phyloP scores from a whole-genome alignment of 2,329 filamentous ascomycete genomes.

The Cytospora piceae region DNA sequence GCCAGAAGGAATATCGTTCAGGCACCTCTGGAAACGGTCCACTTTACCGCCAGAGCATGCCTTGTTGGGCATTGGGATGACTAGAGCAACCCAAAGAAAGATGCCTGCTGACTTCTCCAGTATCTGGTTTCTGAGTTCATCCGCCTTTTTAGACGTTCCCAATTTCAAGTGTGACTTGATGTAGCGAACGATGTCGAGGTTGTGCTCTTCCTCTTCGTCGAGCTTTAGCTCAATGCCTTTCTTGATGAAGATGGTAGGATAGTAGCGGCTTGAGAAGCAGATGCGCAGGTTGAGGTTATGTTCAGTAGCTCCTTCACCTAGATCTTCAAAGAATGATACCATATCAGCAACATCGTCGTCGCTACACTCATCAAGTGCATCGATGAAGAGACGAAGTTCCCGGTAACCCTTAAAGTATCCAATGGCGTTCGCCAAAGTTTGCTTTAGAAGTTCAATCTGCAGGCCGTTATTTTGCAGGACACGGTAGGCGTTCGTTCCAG shows the following conservation, averaged over 20 bases:
- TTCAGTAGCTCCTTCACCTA: conserved; percentile 37
- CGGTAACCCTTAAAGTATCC: conserved; percentile 14
- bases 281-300: conserved; percentile 36
- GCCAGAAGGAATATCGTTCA: conserved; percentile 33
- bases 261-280: conserved; percentile 52
- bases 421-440: conserved; percentile 34
- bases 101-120: conserved; percentile 16
- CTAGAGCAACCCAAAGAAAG: conserved; percentile 44
- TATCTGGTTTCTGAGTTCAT: neutral
- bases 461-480: neutral
- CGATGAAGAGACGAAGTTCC: conserved; percentile 36
- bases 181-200: neutral
- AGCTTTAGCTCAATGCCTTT: neutral
- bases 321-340: conserved; percentile 45
- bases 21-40: conserved; percentile 34
- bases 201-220: conserved; percentile 1
- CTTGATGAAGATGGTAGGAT: conserved; percentile 44
- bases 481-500: neutral
- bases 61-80: conserved; percentile 44
- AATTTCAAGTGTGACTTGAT: conserved; percentile 6
- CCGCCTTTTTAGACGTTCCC: neutral
- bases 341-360: conserved; percentile 47
- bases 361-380: conserved; percentile 54
- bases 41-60: conserved; percentile 32
- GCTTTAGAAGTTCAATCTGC: conserved; percentile 33